Conservation (phyloP, 164 flowering plant species). For the Annona squamosa region DNA sequence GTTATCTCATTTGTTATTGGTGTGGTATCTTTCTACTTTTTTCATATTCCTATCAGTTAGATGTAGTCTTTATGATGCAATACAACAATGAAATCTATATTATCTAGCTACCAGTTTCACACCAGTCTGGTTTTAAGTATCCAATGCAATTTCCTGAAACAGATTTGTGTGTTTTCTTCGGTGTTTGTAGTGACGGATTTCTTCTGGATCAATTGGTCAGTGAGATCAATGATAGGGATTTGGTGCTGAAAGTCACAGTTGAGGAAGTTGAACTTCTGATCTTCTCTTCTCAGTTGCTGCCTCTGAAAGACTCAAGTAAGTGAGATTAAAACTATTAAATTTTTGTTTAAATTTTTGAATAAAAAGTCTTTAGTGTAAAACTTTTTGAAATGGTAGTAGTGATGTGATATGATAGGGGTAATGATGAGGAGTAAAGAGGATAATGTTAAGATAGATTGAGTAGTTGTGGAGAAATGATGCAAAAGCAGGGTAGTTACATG, state of each 20-base stretch:
- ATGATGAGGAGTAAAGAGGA: too few relatives aligned
- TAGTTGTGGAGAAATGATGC: too few relatives aligned
- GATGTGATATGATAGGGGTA: background rate
- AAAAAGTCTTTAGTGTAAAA: too few relatives aligned
- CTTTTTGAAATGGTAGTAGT: background rate
- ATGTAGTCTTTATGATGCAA: too few relatives aligned
- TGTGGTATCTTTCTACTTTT: background rate
- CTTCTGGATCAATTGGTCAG: slow-evolving; percentile 11
- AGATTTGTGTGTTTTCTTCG: background rate
- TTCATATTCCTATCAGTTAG: background rate
- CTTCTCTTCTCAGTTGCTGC: slow-evolving; percentile 28
- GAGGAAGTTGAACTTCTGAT: slow-evolving; percentile 23
- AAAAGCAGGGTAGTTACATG: background rate
- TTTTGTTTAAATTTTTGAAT: too few relatives aligned
- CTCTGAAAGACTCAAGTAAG: slow-evolving; percentile 27
- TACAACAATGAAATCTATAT: too few relatives aligned
- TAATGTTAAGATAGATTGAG: too few relatives aligned
- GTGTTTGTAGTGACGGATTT: slow-evolving; percentile 15
- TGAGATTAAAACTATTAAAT: too few relatives aligned
- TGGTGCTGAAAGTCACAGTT: slow-evolving; percentile 17
- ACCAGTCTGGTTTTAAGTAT: background rate
- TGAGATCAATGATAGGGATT: slow-evolving; percentile 16
- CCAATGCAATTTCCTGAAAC: background rate
- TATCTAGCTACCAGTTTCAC: background rate
- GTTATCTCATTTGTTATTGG: background rate